Base-by-base conservation (phyloP, 202 grass and related monocot genomes). In the Tripidium arundinaceum region DNA sequence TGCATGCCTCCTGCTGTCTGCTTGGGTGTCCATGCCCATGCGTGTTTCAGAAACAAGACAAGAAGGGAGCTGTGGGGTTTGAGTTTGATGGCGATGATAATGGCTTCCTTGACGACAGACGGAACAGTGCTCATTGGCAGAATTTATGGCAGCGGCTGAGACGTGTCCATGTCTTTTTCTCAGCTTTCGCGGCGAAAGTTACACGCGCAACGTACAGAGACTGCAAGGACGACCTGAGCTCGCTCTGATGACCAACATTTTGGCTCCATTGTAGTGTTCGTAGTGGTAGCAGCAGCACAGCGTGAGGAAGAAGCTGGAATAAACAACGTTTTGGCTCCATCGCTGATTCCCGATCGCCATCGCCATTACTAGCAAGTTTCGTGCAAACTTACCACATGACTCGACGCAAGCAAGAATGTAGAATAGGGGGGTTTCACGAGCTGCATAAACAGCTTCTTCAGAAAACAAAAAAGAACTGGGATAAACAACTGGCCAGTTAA, bases 121-220 rank as follows among this genome's bases (percentile, higher is more conserved):
- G 50, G 50, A 72, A 42, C 66, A 39, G 28, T 65, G 47, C 31
- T 21, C 36, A 7, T 25, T 24, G 40, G 8, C 39, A 70, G 38
- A 55, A 8, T 55, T 55, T 1, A 55, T 55, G 8, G 19, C 19
- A 55, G 1, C 6, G 1, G 26, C 40, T 40, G 8, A 37, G 8
- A 69, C 10, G 55, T 27, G 21, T 68, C 37, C 18, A 7, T 50
- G 68, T 74, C 39, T 2, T 15, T 15, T 69, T 54, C 62, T 74
- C 74, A 74, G 78, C 75, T 87, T 79, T 80, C 55, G 75, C 62
- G 31, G 75, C 75, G 62, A 79, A 76, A 82, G 72, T 77, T 24
- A 74, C 49, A 67, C 68, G 46, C 75, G 22, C 42, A 50, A 50
- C 9, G 14, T 11, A 75, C 46, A 38, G 11, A 68, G 10, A 22